These are phyloP conservation scores for Dactylonectria macrodidyma DNA, from an alignment of 2,329 filamentous ascomycete species.

Conservation along the genomic window DNA sequence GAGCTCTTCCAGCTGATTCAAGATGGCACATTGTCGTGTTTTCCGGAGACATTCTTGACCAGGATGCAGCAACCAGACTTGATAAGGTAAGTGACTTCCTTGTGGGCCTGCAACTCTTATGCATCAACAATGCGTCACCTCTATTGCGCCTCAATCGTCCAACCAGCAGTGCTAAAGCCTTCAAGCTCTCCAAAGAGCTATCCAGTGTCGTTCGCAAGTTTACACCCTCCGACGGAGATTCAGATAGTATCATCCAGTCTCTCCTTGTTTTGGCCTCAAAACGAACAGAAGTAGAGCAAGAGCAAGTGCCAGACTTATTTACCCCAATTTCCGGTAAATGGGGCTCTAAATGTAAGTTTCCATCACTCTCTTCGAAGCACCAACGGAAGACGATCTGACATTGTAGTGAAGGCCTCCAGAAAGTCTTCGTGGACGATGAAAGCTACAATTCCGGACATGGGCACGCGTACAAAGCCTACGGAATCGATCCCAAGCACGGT, in stretches of 20 bases:
- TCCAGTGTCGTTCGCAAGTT: not conserved
- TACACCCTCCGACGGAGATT: not conserved
- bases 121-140: not conserved
- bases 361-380: no score
- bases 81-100: conserved; percentile 9
- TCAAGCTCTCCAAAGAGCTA: conserved; percentile 9
- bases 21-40: conserved; percentile 42
- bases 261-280: conserved; percentile 24
- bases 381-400: not conserved
- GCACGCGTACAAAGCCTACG: conserved; percentile 26
- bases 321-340: conserved; percentile 30
- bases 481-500: conserved; percentile 27
- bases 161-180: not conserved
- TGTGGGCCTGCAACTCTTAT: not conserved
- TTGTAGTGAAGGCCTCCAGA: conserved; percentile 8
- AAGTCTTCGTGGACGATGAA: conserved; percentile 34
- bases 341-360: conserved; percentile 17
- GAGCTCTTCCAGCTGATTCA: conserved; percentile 33
- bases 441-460: conserved; percentile 35
- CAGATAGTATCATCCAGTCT: conserved; percentile 22
- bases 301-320: conserved; percentile 31
- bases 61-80: not conserved
- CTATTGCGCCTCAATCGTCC: not conserved
- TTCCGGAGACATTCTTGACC: conserved; percentile 2
- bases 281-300: conserved; percentile 19